Conservation (phyloP, 768 basidiomycete genomes). For the Jaapia argillacea region DNA sequence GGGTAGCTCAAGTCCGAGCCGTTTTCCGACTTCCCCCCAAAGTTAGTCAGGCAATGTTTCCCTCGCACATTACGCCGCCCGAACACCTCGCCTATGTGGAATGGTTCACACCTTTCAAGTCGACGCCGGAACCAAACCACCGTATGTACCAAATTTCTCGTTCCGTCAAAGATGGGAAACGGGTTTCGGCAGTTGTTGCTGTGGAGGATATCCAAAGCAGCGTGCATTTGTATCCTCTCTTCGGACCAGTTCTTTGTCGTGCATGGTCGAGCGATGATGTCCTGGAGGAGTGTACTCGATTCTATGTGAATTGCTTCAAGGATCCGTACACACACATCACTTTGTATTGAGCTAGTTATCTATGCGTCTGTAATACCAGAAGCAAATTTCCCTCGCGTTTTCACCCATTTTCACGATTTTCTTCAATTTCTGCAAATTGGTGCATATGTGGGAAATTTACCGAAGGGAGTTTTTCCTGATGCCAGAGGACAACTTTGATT, state of each 20-base stretch:
- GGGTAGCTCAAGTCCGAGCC: constrained; percentile 3
- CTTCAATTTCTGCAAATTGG: no score
- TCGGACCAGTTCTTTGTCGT: constrained; percentile 1
- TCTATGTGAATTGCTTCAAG: constrained; percentile 7
- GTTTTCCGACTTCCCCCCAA: not conserved
- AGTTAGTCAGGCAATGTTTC: not conserved
- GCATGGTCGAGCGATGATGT: constrained; percentile 8
- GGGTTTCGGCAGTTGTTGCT: constrained; percentile 4
- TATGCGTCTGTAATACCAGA: no score
- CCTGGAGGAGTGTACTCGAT: constrained; percentile 3
- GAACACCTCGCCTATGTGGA: constrained; percentile 1
- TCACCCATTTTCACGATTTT: no score
- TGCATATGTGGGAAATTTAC: no score
- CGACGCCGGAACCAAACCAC: not conserved
- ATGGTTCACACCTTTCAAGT: constrained; percentile 3
- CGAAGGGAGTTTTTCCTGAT: no score
- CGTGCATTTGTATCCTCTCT: constrained; percentile 5
- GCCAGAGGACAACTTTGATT: no score
- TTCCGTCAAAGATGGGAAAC: not conserved
- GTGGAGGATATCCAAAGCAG: constrained; percentile 3
- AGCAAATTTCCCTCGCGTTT: no score
- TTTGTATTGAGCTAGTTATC: no score
- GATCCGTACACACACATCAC: constrained; percentile 6
- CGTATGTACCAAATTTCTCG: not conserved
- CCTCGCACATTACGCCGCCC: no score